These are phyloP conservation scores for Xanthoconium stramineum DNA, from an alignment of 768 basidiomycete genomes.

Conservation along the genomic window DNA sequence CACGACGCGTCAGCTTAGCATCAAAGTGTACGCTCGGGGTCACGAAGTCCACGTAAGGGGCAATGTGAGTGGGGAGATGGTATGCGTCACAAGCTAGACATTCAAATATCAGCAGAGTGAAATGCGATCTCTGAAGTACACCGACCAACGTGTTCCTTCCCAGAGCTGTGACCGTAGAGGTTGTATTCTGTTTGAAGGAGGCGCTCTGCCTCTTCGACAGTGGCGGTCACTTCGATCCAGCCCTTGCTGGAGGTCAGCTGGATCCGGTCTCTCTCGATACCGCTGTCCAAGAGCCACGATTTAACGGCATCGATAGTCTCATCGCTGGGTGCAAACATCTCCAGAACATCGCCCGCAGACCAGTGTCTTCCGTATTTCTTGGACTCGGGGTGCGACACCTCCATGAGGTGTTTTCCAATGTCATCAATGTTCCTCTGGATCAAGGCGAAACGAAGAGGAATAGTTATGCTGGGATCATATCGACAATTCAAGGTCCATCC, in stretches of 20 bases:
- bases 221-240: constrained; percentile 27
- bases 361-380: constrained; percentile 33
- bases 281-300: constrained; percentile 28
- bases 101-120: neutral
- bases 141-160: constrained; percentile 30
- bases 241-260: constrained; percentile 20
- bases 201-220: constrained; percentile 24
- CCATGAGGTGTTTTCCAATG: constrained; percentile 28
- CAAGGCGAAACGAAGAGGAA: constrained; percentile 28
- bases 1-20: constrained; percentile 18
- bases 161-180: constrained; percentile 28
- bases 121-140: neutral
- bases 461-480: neutral
- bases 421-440: constrained; percentile 11
- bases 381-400: constrained; percentile 34
- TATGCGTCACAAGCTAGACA: constrained; percentile 32
- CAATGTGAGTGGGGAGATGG: constrained; percentile 30
- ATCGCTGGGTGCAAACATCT: constrained; percentile 28
- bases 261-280: constrained; percentile 22
- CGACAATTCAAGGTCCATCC: constrained; percentile 39
- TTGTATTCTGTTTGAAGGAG: constrained; percentile 34
- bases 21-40: constrained; percentile 35
- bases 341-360: constrained; percentile 23
- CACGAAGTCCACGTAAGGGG: constrained; percentile 33
- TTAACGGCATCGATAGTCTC: constrained; percentile 26